These are phyloP conservation scores for Cymbidium sinense DNA, from an alignment of 106 monocot genomes.

Conservation along the genomic window DNA sequence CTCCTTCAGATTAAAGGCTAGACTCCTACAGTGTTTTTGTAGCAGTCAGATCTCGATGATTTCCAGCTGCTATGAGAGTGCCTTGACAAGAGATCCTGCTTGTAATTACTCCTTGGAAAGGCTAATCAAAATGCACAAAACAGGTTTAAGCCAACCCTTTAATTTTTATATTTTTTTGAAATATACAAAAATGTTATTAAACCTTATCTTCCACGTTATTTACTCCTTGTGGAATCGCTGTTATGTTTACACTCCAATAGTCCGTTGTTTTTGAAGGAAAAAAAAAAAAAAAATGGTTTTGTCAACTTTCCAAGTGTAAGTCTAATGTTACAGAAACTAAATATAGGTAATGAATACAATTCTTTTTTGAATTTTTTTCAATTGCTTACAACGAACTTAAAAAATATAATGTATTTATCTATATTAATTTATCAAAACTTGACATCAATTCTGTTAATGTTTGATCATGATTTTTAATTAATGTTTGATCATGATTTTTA, in stretches of 20 bases:
- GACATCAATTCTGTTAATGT: too few species aligned
- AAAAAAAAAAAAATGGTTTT: neutral
- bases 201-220: neutral
- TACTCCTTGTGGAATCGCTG: neutral
- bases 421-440: too few species aligned
- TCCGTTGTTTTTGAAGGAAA: neutral
- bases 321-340: too few species aligned
- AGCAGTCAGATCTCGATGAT: constrained; percentile 25
- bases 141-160: constrained; percentile 21
- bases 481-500: too few species aligned
- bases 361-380: too few species aligned
- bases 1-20: constrained; percentile 47
- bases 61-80: constrained; percentile 50
- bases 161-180: neutral
- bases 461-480: too few species aligned
- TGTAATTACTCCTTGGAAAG: constrained; percentile 47
- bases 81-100: constrained; percentile 49
- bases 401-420: too few species aligned
- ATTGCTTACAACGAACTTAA: too few species aligned
- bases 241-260: neutral
- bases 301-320: neutral
- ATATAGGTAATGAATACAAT: too few species aligned
- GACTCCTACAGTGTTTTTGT: constrained; percentile 50
- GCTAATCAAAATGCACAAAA: constrained; percentile 60
- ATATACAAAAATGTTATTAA: neutral